Percentiles rank a stretch among this genome's conserved stretches.
These are phyloP conservation scores for Amylocarpus encephaloides DNA, from an alignment of 2,329 filamentous ascomycete species.

Conservation along the genomic window DNA sequence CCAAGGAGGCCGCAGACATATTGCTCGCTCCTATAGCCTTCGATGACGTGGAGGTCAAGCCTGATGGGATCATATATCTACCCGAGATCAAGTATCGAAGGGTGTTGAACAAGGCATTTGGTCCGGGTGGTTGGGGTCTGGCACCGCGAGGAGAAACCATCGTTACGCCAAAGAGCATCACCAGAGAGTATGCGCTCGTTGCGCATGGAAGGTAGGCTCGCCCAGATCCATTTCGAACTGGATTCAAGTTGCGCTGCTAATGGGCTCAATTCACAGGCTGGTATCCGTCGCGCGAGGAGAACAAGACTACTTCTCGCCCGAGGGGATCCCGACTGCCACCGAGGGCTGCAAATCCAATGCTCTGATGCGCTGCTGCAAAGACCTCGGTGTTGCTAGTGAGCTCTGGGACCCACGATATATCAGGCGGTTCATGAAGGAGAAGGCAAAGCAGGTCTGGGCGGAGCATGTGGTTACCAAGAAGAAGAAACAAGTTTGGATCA, in stretches of 20 bases:
- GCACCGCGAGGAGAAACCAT: constrained; percentile 78
- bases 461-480: constrained; percentile 85
- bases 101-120: constrained; percentile 85
- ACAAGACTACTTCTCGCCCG: constrained; percentile 85
- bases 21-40: constrained; percentile 57
- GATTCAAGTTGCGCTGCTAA: no score
- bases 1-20: constrained; percentile 54
- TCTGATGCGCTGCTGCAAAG: constrained; percentile 97
- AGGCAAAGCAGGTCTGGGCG: constrained; percentile 77
- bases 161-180: constrained; percentile 51
- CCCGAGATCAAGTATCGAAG: constrained; percentile 97
- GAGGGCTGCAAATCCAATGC: constrained; percentile 98
- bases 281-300: constrained; percentile 91
- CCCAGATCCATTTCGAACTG: background rate
- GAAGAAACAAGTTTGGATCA: constrained; percentile 78
- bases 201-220: constrained; percentile 71
- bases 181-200: constrained; percentile 88
- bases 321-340: constrained; percentile 86
- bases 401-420: constrained; percentile 95
- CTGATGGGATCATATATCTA: constrained; percentile 91
- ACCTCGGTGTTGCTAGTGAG: constrained; percentile 88
- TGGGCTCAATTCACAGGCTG: constrained; percentile 50
- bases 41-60: constrained; percentile 91
- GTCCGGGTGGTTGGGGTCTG: constrained; percentile 91
- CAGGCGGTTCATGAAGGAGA: constrained; percentile 67